Base-by-base conservation (phyloP, 176 grass and related monocot genomes). In the Musa troglodytarum region DNA sequence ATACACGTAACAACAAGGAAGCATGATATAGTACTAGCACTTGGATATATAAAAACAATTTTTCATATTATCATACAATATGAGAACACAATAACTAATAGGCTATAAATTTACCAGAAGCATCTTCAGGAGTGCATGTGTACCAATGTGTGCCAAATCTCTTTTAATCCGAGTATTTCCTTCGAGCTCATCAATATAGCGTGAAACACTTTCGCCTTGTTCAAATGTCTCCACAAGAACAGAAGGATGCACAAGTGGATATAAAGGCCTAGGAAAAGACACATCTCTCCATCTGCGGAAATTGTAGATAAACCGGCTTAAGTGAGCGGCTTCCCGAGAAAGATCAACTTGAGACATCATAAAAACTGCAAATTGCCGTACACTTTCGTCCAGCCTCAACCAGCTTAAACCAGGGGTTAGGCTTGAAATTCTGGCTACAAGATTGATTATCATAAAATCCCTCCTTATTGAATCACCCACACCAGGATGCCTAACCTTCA, bases 291-390 rank as follows among this genome's bases (percentile, higher is more conserved):
- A 98, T 74, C 68, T 88, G 54, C 88, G 83, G 79, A 98, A 98
- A 80, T 98, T 98, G 86, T 98, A 92, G 63, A 85, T 83, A 83
- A 98, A 98, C 65, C 94, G 90, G 78, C 66, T 87, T 78, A 98
- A 83, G 85, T 98, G 90, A 82, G 86, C 84, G 83, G 94, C 90
- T 88, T 98, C 94, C 56, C 90, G 81, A 43, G 94, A 93, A 76
- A 98, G 90, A 78, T 98, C 94, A 59, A 98, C 90, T 80, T 98
- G 94, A 81, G 90, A 93, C 87, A 98, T 85, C 94, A 98, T 98
- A 78, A 91, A 98, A 79, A 90, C 81, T 21, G 93, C 87, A 79
- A 96, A 96, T 17, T 96, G 93, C 16, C 87, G 85, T 28, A 87
- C 94, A 80, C 94, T 98, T 80, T 98, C 94, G 73, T 98, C 94